Percentiles rank a stretch among this genome's conserved stretches.
phyloP scores from a whole-genome alignment of 169 alveolate genomes.

The Eimeria necatrix region DNA sequence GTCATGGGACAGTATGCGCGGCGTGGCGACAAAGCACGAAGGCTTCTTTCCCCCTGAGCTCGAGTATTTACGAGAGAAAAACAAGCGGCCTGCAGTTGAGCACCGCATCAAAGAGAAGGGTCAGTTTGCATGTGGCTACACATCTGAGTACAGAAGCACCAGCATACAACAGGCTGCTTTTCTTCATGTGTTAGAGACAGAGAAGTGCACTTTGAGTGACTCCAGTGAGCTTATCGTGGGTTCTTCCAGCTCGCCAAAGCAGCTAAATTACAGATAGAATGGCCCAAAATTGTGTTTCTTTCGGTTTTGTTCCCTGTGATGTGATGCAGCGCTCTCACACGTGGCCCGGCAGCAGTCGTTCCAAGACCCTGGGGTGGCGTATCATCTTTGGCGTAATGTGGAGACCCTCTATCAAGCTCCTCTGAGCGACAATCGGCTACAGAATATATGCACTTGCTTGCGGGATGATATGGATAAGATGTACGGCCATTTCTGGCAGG shows the following conservation, averaged over 20 bases:
- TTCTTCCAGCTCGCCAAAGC: no score
- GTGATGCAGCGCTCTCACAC: neutral
- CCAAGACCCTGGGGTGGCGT: constrained; percentile 34
- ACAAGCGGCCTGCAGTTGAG: neutral
- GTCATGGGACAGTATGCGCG: neutral
- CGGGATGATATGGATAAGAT: constrained; percentile 70
- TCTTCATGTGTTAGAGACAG: no score
- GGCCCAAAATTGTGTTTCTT: neutral
- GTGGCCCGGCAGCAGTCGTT: constrained; percentile 13
- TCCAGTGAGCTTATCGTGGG: no score
- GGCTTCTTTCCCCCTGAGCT: constrained; percentile 19
- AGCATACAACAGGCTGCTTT: neutral
- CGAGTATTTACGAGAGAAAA: neutral
- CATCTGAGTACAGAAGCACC: neutral
- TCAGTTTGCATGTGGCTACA: neutral
- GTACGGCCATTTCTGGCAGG: constrained; percentile 77
- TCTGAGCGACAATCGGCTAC: constrained; percentile 38
- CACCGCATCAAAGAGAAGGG: neutral
- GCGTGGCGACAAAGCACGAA: neutral
- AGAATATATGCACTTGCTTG: constrained; percentile 38
- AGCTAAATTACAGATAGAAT: neutral
- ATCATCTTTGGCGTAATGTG: constrained; percentile 34
- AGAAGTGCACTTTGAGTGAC: no score
- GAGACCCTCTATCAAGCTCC: constrained; percentile 4
- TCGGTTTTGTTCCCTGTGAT: neutral